Conservation (phyloP, 441 rosid genomes). For the Pelargonium citronellum region DNA sequence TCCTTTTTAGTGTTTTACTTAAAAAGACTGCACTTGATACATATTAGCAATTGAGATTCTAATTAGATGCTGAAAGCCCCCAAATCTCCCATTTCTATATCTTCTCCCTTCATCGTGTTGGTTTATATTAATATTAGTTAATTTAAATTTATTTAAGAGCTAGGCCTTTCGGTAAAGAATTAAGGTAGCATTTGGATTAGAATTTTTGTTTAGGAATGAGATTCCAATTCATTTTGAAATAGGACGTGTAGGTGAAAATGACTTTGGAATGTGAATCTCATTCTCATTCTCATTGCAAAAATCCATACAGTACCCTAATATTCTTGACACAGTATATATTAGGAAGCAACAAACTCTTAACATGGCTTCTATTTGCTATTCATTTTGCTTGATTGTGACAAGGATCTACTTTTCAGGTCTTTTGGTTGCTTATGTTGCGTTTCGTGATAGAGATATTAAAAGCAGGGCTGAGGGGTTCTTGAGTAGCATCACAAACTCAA, state of each 20-base stretch:
- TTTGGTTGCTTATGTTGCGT: constrained; percentile 69
- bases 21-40: background rate
- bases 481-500: constrained; percentile 89
- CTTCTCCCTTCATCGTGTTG: background rate
- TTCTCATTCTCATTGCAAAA: no score
- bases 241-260: no score
- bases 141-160: background rate
- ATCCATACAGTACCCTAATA: no score
- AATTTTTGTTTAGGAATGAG: no score
- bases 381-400: constrained; percentile 6
- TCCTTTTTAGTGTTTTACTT: background rate
- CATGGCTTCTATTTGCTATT: background rate
- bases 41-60: background rate
- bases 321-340: background rate
- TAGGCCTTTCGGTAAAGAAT: background rate
- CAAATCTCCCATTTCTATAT: background rate
- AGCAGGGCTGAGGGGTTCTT: constrained; percentile 81
- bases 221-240: no score
- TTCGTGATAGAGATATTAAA: constrained; percentile 62
- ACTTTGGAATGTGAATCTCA: no score
- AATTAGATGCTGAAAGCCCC: background rate
- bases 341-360: no score
- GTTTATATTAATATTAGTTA: background rate
- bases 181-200: no score
- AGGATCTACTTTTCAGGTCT: constrained; percentile 52